Conservation (phyloP, 129 eudicot species). For the Silybum marianum region DNA sequence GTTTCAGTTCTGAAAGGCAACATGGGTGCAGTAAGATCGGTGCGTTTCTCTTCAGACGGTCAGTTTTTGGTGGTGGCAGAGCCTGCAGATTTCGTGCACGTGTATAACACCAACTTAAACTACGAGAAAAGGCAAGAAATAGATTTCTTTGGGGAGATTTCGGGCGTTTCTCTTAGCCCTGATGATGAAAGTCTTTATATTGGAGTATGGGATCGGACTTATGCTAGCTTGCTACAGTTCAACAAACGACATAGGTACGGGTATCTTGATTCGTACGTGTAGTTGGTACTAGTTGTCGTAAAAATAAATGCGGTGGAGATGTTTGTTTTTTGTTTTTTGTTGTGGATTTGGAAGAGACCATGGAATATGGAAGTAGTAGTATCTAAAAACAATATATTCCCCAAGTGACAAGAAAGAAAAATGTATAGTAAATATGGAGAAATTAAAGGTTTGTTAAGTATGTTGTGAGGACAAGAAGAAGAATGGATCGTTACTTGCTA, state of each 20-base stretch:
- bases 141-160: constrained; percentile 87
- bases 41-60: constrained; percentile 79
- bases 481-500: not conserved
- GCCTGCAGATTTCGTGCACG: constrained; percentile 91
- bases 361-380: not conserved
- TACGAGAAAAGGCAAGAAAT: constrained; percentile 66
- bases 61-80: constrained; percentile 76
- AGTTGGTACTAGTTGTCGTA: not conserved
- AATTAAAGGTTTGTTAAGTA: constrained; percentile 1
- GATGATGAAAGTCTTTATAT: constrained; percentile 68
- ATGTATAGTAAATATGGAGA: constrained; percentile 1
- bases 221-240: constrained; percentile 78
- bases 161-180: constrained; percentile 82
- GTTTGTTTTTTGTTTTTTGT: constrained; percentile 6
- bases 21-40: constrained; percentile 81
- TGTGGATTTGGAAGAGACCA: constrained; percentile 18
- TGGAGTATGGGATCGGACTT: constrained; percentile 90
- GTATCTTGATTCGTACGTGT: constrained; percentile 58
- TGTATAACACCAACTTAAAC: constrained; percentile 43
- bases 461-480: not conserved
- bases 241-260: constrained; percentile 41
- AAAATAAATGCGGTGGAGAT: not conserved
- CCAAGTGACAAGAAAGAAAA: not conserved
- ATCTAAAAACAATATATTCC: not conserved
- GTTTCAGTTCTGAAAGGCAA: constrained; percentile 71